These are phyloP conservation scores for Melanomma pulvis-pyrius DNA, from an alignment of 495 filamentous ascomycete genomes.

Conservation along the genomic window DNA sequence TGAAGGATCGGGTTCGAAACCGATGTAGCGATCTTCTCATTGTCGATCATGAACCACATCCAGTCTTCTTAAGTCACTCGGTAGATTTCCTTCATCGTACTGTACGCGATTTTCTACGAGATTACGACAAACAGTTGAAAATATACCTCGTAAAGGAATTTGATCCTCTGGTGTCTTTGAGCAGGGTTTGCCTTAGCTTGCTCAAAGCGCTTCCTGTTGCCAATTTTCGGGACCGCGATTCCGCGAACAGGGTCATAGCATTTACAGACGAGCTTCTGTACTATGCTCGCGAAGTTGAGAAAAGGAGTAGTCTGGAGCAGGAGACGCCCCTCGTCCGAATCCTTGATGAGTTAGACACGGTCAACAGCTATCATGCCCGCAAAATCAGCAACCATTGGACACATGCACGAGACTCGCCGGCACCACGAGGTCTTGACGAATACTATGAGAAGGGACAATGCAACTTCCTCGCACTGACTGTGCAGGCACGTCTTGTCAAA, in stretches of 20 bases:
- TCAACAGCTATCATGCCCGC: background rate
- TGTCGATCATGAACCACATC: background rate
- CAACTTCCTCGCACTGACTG: background rate
- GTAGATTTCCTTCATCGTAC: constrained; percentile 9
- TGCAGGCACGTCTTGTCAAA: background rate
- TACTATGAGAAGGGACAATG: background rate
- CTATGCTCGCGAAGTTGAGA: background rate
- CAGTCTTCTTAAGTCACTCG: background rate
- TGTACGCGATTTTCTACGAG: constrained; percentile 2
- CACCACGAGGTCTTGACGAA: background rate
- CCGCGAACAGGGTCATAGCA: background rate
- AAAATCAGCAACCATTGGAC: too few species aligned
- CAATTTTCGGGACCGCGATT: background rate
- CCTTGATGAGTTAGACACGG: background rate
- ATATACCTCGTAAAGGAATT: background rate
- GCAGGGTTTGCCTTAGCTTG: background rate
- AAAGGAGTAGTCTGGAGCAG: background rate
- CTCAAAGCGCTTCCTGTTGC: background rate
- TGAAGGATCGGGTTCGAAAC: background rate
- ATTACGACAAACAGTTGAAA: background rate
- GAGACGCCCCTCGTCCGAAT: background rate
- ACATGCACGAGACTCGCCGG: background rate
- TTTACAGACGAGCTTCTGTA: background rate
- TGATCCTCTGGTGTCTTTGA: background rate
- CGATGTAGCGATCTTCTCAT: constrained; percentile 7